These are phyloP conservation scores for Huntiella moniliformis DNA, from an alignment of 2,329 filamentous ascomycete species.

Conservation along the genomic window DNA sequence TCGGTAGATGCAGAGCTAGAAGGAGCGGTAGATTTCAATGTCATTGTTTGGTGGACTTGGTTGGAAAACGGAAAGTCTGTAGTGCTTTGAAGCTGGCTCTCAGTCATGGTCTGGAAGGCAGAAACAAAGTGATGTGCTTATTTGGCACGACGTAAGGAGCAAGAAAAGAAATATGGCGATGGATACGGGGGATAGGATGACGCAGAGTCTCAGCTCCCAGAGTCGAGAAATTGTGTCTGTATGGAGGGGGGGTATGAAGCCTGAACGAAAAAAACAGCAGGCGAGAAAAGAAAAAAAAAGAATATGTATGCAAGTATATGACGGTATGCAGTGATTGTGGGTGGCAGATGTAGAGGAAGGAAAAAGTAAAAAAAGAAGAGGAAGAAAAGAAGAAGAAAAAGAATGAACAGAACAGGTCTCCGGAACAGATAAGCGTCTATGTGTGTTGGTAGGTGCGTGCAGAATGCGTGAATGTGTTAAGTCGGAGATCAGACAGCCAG, in stretches of 20 bases:
- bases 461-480: constrained; percentile 6
- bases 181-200: background rate
- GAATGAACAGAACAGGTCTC: background rate
- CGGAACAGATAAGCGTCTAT: too few species aligned
- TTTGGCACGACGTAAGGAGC: too few species aligned
- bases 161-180: background rate
- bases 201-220: background rate
- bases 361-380: background rate
- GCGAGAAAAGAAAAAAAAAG: constrained; percentile 1
- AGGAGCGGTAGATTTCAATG: background rate
- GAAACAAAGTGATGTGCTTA: too few species aligned
- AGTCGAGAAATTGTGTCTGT: background rate
- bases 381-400: constrained; percentile 2
- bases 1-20: background rate
- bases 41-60: background rate
- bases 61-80: background rate
- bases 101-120: too few species aligned
- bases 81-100: too few species aligned
- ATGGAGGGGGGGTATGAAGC: background rate
- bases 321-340: too few species aligned
- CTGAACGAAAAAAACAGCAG: constrained; percentile 1
- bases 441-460: background rate
- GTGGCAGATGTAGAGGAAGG: background rate
- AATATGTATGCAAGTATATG: too few species aligned
- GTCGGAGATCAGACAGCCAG: background rate